phyloP scores from a whole-genome alignment of 345 rosid species.

The Bruguiera sexangula region DNA sequence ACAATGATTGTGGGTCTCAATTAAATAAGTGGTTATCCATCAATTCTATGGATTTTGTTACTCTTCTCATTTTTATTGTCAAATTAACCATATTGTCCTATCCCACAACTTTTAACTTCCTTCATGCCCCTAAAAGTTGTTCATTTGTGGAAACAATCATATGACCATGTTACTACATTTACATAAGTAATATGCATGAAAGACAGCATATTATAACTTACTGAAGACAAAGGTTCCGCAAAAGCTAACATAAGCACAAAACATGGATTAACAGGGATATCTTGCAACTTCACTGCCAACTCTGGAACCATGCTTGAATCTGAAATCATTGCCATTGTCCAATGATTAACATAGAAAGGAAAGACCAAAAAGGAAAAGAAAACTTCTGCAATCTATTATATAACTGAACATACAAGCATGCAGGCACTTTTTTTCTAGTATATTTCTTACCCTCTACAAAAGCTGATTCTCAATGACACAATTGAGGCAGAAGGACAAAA shows the following conservation, averaged over 20 bases:
- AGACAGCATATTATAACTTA: constrained; percentile 25
- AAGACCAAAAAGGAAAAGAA: neutral
- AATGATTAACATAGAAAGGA: neutral
- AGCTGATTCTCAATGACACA: too few species aligned
- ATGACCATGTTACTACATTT: constrained; percentile 2
- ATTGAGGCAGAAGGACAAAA: too few species aligned
- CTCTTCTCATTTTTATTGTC: too few species aligned
- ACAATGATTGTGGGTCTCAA: too few species aligned
- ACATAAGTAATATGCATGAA: neutral
- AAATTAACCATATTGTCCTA: too few species aligned
- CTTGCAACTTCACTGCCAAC: constrained; percentile 45
- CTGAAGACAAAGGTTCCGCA: constrained; percentile 65
- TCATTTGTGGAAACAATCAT: neutral
- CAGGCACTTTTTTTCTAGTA: too few species aligned
- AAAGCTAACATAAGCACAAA: constrained; percentile 85
- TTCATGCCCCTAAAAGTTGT: too few species aligned
- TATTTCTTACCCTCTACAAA: too few species aligned
- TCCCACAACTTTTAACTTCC: too few species aligned
- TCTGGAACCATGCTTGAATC: constrained; percentile 56
- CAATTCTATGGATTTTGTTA: too few species aligned
- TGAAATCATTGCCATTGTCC: constrained; percentile 29
- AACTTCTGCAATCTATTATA: neutral
- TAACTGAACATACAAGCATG: too few species aligned
- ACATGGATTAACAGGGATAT: constrained; percentile 70
- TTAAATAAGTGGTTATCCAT: too few species aligned